A percentile compares a stretch with the other conserved stretches of the same genome.
phyloP scores from a whole-genome alignment of 2,329 filamentous ascomycete genomes.

The Aspergillus sp. region DNA sequence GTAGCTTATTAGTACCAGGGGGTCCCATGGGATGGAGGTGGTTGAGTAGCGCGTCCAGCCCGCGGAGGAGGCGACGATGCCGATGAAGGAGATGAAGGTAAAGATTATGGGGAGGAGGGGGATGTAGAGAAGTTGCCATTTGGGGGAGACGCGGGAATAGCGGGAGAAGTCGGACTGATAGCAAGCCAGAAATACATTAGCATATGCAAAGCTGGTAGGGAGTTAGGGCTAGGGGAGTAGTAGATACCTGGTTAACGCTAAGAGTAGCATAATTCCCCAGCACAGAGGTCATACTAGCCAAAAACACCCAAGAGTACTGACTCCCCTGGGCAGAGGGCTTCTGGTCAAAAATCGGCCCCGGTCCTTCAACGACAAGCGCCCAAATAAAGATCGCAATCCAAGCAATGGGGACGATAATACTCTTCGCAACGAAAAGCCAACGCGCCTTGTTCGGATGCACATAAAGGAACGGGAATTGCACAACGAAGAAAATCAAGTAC shows the following conservation, averaged over 20 bases:
- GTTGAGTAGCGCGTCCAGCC: conserved; percentile 37
- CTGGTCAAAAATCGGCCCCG: conserved; percentile 49
- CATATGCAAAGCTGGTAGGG: background rate
- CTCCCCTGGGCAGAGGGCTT: conserved; percentile 49
- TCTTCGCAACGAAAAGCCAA: conserved; percentile 40
- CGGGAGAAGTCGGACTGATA: conserved; percentile 56
- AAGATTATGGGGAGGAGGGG: conserved; percentile 54
- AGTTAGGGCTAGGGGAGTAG: background rate
- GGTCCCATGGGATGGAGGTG: conserved; percentile 45
- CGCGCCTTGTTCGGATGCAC: conserved; percentile 44
- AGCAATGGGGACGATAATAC: conserved; percentile 54
- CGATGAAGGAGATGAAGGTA: conserved; percentile 55
- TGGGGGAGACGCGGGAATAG: conserved; percentile 49
- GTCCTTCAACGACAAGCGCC: conserved; percentile 58
- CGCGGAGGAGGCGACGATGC: conserved; percentile 41
- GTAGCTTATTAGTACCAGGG: conserved; percentile 40
- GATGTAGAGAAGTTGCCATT: conserved; percentile 53
- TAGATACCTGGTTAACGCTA: conserved; percentile 48
- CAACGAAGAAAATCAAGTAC: conserved; percentile 46
- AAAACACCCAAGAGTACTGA: conserved; percentile 55
- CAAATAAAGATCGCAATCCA: conserved; percentile 65
- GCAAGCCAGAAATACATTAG: background rate
- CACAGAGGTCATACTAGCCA: conserved; percentile 51
- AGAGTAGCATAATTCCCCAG: conserved; percentile 54
- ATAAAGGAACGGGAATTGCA: conserved; percentile 48